Base-by-base conservation (phyloP, 1,284 basidiomycete genomes). In the Inonotus obliquus region DNA sequence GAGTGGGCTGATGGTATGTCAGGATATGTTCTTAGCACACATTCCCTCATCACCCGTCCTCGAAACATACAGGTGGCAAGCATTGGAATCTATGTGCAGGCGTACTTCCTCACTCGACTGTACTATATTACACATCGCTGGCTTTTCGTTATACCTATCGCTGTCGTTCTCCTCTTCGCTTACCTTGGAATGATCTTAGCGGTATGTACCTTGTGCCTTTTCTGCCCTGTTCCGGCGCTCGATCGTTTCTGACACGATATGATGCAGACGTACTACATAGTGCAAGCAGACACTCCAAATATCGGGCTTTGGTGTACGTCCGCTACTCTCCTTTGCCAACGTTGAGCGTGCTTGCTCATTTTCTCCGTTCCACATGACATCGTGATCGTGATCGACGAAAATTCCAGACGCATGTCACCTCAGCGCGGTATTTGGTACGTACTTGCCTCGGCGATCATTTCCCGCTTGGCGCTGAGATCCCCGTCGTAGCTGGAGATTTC, bases 71-170 rank as follows among this genome's bases (percentile, higher is more conserved):
- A 74, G 73, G 71, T 71, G 11, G 72, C 73, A n/a, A 68, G 62
- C 29, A 71, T 73, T n/a, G 72, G 69, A 25, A 44, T 71, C 21
- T 73, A 72, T 57, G 73, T 74, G 9, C 73, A 74, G 60, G 32
- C 61, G 0, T 74, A 71, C 62, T 74, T 73, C 54, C 65, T 67
- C 32, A 66, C 69, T 51, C 71, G 73, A 4, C 65, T 74, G 5
- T 71, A 64, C 39, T 57, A 63, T 35, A 69, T 74, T 53, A 71
- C 72, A 2, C 60, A 64, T 11, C 65, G 65, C 4, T 55, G 54
- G 52, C 68, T 58, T 51, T 62, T 71, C n/a, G 63, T 72, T 27
- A 49, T 58, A 1, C 68, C 69, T 2, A 61, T 73, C 14, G 62
- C 59, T 7, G 23, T 65, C 17, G 39, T 73, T 41, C 61, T 73